These are phyloP conservation scores for Chlorella sp. DNA, from an alignment of 139 green algal genomes.

Conservation along the genomic window DNA sequence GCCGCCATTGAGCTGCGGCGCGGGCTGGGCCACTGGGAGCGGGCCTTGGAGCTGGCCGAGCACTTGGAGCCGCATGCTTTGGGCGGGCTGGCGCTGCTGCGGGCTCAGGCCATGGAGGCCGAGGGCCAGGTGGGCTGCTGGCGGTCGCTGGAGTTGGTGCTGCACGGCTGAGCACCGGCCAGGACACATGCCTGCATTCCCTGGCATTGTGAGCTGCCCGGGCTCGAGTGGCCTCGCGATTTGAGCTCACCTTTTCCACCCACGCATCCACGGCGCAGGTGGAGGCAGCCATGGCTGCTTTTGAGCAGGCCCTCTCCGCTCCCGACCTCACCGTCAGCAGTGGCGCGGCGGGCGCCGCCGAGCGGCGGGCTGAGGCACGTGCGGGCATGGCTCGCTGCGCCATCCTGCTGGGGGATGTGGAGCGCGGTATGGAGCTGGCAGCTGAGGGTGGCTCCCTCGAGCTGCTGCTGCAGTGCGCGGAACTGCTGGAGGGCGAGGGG, in stretches of 20 bases:
- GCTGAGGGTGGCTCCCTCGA: conserved; percentile 50
- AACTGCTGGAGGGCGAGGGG: conserved; percentile 73
- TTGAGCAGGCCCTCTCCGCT: conserved; percentile 1
- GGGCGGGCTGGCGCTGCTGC: conserved; percentile 30
- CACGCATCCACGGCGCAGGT: no score
- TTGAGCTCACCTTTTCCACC: no score
- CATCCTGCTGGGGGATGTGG: conserved; percentile 76
- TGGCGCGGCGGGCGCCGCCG: neutral
- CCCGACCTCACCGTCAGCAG: conserved; percentile 4
- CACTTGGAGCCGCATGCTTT: conserved; percentile 68
- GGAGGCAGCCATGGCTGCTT: neutral
- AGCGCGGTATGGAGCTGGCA: conserved; percentile 62
- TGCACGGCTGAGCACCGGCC: no score
- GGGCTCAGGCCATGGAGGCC: neutral
- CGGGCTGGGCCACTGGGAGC: conserved; percentile 82
- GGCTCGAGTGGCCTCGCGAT: no score
- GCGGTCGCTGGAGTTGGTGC: neutral
- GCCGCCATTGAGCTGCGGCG: conserved; percentile 83
- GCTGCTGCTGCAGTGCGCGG: conserved; percentile 80
- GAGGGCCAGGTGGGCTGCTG: neutral
- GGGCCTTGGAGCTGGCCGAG: conserved; percentile 78
- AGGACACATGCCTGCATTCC: no score
- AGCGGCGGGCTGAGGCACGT: conserved; percentile 4
- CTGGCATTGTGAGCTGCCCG: no score
- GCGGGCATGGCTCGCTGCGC: conserved; percentile 67